Evolutionary conservation across 768 basidiomycete species (phyloP).

Genomic region (Agrocybe chaxingu): DNA sequence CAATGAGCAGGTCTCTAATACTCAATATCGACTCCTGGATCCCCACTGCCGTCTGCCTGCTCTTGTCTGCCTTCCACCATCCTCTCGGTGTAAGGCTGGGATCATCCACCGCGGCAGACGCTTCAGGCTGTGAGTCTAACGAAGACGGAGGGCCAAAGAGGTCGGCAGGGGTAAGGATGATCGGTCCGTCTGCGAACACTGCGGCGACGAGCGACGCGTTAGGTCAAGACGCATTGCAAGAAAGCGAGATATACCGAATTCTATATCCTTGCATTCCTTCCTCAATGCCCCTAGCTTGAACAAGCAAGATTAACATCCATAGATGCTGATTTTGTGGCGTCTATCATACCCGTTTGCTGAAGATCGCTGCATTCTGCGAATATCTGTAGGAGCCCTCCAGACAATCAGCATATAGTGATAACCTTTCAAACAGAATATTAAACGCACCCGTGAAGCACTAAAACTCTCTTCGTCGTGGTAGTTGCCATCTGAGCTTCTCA

Average conservation of each 20-base stretch:
- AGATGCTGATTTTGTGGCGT: not conserved
- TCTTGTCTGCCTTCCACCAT: constrained; percentile 66
- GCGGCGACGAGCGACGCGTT: not conserved
- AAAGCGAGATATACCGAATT: constrained; percentile 46
- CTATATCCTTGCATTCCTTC: constrained; percentile 64
- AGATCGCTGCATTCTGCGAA: constrained; percentile 67
- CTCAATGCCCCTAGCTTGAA: constrained; percentile 67
- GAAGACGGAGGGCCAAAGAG: constrained; percentile 27
- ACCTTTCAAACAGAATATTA: not conserved
- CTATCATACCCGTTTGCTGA: constrained; percentile 63
- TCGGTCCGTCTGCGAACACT: constrained; percentile 78
- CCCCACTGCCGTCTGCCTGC: constrained; percentile 49
- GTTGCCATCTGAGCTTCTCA: not conserved
- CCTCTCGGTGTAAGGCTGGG: constrained; percentile 56
- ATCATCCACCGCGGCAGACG: constrained; percentile 34
- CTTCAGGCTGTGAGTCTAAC: constrained; percentile 29
- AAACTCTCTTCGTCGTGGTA: constrained; percentile 6
- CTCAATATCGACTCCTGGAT: constrained; percentile 53
- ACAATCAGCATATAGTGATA: not conserved
- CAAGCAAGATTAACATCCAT: not conserved
- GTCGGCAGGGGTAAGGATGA: constrained; percentile 65
- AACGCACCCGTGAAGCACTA: constrained; percentile 37
- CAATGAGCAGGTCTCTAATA: constrained; percentile 55
- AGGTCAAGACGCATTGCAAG: not conserved
- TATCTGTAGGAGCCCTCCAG: constrained; percentile 37